A percentile compares a stretch with the other conserved stretches of the same genome.
These are phyloP conservation scores for Staphylotrichum tortipilum DNA, from an alignment of 495 filamentous ascomycete species.

Conservation along the genomic window DNA sequence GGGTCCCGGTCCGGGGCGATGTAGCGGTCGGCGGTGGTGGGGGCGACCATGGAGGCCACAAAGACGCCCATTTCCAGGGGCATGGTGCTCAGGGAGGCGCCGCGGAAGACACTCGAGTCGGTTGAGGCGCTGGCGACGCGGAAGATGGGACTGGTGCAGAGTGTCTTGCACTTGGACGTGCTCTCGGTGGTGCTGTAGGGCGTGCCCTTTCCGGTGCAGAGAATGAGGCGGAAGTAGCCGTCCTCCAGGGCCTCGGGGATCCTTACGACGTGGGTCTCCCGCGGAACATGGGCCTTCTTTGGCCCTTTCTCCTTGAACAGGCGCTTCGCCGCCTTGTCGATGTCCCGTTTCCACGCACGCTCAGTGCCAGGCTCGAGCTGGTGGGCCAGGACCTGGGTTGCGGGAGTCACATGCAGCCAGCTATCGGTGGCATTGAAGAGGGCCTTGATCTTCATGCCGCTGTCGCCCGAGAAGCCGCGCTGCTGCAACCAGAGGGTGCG, in stretches of 20 bases:
- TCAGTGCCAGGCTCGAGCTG: conserved; percentile 46
- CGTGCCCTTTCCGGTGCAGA: conserved; percentile 42
- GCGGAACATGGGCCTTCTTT: conserved; percentile 40
- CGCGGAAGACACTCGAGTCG: conserved; percentile 50
- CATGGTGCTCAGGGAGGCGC: conserved; percentile 54
- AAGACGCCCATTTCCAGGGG: conserved; percentile 57
- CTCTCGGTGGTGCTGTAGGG: conserved; percentile 12
- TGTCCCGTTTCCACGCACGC: conserved; percentile 59
- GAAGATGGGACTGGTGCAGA: conserved; percentile 58
- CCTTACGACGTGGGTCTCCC: conserved; percentile 54
- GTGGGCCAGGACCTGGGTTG: conserved; percentile 32
- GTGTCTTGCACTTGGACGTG: conserved; percentile 35
- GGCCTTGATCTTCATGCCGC: conserved; percentile 57
- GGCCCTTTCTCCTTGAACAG: conserved; percentile 30
- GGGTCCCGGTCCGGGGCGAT: conserved; percentile 39
- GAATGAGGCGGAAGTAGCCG: conserved; percentile 57
- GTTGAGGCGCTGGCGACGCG: conserved; percentile 53
- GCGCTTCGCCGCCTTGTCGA: conserved; percentile 49
- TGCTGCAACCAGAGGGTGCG: conserved; percentile 58
- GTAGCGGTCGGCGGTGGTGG: conserved; percentile 37
- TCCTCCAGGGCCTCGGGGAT: conserved; percentile 55
- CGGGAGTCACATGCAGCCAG: conserved; percentile 60
- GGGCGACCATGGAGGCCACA: conserved; percentile 45
- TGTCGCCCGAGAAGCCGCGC: conserved; percentile 59
- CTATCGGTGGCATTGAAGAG: conserved; percentile 44